Evolutionary conservation across 495 filamentous ascomycete species (phyloP), one percentile per base, ranked within the genome.

Genomic region (Pyrenopolyporus hunteri): DNA sequence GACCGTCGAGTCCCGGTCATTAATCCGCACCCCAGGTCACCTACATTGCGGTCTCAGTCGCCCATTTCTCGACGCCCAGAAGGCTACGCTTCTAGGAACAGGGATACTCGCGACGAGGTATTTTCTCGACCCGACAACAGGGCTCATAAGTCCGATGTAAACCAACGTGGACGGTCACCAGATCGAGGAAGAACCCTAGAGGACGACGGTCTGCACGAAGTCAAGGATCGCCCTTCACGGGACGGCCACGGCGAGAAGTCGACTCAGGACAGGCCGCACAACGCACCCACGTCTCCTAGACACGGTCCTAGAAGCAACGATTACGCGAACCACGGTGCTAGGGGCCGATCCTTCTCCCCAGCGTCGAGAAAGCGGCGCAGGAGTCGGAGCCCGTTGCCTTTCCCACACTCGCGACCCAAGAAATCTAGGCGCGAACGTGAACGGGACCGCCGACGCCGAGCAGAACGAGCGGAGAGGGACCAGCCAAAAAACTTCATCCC

Each of bases 381-480:
- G 37, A 71, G 63, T 55, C 66, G 69, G 16, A 71, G 69, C 26
- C 69, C 69, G 3, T 36, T 62, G 4, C 66, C 69, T 9, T 69
- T 69, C 9, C 63, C 57, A 7, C 53, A 66, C 6, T 39, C 60
- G 46, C 66, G 69, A 10, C 48, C 66, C 3, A 71, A 71, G 33
- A 63, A 66, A 48, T 66, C 68, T 8, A 67, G 62, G 32, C 69
- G 69, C 22, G 69, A 71, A 10, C 69, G 68, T 54, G 59, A 67
- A 28, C 59, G 64, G 22, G 69, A 71, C 28, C 62, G 63, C 29
- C 69, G 66, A 39, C 69, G 69, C 57, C 63, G 60, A 44, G 46
- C 59, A 13, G 69, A 71, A 39, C 57, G 53, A 13, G 49, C 53
- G 6, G 69, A 69, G 7, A 59, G 49, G 29, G 66, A 60, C 11